Base-by-base conservation (phyloP, 768 basidiomycete species). In the Hericium alpestre region DNA sequence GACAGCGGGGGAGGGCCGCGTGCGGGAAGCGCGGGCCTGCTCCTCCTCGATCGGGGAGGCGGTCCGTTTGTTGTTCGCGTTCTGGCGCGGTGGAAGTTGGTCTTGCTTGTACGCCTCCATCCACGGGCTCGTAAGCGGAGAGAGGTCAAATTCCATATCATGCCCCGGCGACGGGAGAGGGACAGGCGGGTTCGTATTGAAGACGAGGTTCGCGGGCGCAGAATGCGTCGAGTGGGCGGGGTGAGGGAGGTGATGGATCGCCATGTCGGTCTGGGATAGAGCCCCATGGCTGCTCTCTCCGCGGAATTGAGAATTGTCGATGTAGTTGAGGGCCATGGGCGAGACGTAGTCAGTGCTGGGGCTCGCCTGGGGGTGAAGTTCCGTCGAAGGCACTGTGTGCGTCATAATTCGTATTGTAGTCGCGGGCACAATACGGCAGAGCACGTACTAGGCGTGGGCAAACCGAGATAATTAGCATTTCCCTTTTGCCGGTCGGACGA, bases 61-160 rank as follows among this genome's bases (percentile, higher is more conserved):
- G 25, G 54, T 59, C 23, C 58, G 59, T 49, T 60, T 59, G 53
- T 47, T 58, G 40, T 55, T 25, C 37, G 54, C 50, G 25, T 37
- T 15, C 9, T 57, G 58, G 1, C 60, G 61, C 18, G 67, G 61
- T 20, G 63, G 63, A 5, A 9, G 49, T 3, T 23, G 22, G 39
- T 74, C 72, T 23, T 76, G 75, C 53, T 79, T 75, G 4, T 70
- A 69, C 32, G 87, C 79, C 4, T 82, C 85, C 0, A 91, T 75
- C 86, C 88, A 90, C 1, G 88, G 88, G 61, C 87, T 90, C 0
- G 87, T 87, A 20, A 91, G 72, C 0, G 89, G 88, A 1, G 87
- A 88, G 51, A 91, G 81, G 59, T 91, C 85, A 57, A 84, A 76
- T 57, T 85, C 87, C 25, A 86, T 68, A 56, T 87, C 82, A 9